phyloP scores from a whole-genome alignment of 2,329 filamentous ascomycete genomes.

The Neofusicoccum kwambonambiense region DNA sequence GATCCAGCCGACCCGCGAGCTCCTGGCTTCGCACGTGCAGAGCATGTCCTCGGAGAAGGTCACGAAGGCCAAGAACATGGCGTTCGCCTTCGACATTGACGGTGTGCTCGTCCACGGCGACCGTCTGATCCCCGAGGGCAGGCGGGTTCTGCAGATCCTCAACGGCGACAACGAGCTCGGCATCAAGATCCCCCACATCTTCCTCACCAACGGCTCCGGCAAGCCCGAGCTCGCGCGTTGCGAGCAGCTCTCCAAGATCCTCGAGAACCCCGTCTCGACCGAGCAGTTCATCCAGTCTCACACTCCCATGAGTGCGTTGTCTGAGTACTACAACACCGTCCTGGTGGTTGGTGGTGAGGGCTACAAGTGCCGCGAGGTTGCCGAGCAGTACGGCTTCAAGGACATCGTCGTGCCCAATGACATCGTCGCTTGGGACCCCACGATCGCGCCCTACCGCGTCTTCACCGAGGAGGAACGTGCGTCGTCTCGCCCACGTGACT shows the following conservation, averaged over 20 bases:
- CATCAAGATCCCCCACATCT: constrained; percentile 74
- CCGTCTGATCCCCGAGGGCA: constrained; percentile 66
- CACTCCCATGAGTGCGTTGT: constrained; percentile 72
- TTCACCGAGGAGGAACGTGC: constrained; percentile 68
- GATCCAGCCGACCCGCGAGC: constrained; percentile 62
- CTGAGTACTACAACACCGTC: constrained; percentile 75
- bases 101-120: constrained; percentile 74
- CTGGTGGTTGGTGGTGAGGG: constrained; percentile 74
- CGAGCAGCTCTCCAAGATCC: constrained; percentile 66
- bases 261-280: constrained; percentile 63
- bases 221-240: constrained; percentile 66
- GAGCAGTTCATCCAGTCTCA: constrained; percentile 78
- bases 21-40: constrained; percentile 69
- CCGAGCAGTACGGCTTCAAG: constrained; percentile 71
- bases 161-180: constrained; percentile 76
- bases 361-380: constrained; percentile 71
- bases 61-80: constrained; percentile 71
- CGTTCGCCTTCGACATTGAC: constrained; percentile 76
- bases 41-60: constrained; percentile 66
- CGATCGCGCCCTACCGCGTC: constrained; percentile 66
- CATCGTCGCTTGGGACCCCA: constrained; percentile 67
- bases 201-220: constrained; percentile 72
- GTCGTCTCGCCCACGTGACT: constrained; percentile 68
- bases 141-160: constrained; percentile 65
- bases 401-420: constrained; percentile 73